Evolutionary conservation across 257 asterid species (phyloP).

Genomic region (Solanum piurae): DNA sequence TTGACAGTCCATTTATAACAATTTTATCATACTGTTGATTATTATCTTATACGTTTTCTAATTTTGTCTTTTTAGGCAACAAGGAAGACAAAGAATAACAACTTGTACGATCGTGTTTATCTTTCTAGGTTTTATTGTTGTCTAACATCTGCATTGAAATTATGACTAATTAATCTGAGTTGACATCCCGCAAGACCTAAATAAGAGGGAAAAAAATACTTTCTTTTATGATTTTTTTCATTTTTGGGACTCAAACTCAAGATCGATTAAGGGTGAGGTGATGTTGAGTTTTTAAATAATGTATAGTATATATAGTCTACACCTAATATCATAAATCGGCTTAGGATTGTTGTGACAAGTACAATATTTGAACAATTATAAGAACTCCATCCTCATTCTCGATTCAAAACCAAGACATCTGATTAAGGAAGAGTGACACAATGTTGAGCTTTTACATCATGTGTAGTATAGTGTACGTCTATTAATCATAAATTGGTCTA

Average conservation of each 20-base stretch:
- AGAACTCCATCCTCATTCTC: background rate
- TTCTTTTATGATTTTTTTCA: no score
- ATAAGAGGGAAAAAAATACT: no score
- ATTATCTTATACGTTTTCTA: background rate
- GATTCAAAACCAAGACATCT: no score
- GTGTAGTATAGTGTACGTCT: no score
- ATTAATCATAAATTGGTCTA: background rate
- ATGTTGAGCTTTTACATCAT: no score
- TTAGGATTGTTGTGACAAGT: background rate
- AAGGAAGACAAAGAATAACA: background rate
- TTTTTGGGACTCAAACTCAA: background rate
- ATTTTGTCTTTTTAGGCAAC: background rate
- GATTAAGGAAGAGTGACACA: no score
- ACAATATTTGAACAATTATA: background rate
- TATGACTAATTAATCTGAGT: no score
- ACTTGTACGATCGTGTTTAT: background rate
- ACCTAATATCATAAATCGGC: background rate
- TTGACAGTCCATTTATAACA: background rate
- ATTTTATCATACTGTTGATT: background rate
- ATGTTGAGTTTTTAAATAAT: background rate
- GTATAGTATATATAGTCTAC: background rate
- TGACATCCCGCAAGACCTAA: fast-evolving
- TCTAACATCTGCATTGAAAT: fast-evolving
- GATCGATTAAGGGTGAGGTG: background rate
- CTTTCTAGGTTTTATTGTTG: background rate